phyloP scores from a whole-genome alignment of 805 yeast species.

The Huiozyma sinensis region DNA sequence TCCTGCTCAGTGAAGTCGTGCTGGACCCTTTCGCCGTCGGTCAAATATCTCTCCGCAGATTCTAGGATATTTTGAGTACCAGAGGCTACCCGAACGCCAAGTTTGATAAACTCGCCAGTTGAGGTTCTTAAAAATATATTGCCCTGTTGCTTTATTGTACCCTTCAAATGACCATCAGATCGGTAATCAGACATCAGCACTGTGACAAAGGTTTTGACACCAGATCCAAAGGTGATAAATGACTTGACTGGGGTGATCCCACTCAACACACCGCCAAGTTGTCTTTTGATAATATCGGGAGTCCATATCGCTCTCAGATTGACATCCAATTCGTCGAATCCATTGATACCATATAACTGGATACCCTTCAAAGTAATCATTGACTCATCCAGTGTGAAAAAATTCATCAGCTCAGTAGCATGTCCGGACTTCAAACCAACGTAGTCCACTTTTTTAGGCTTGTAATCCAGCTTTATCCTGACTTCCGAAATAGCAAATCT shows the following conservation, averaged over 20 bases:
- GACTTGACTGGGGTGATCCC: slow-evolving; percentile 80
- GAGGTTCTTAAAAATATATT: slow-evolving; percentile 64
- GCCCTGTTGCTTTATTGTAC: slow-evolving; percentile 70
- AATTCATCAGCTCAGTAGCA: slow-evolving; percentile 71
- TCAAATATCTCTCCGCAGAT: slow-evolving; percentile 65
- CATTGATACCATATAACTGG: slow-evolving; percentile 64
- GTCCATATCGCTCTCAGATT: slow-evolving; percentile 66
- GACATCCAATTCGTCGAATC: slow-evolving; percentile 49
- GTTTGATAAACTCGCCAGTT: slow-evolving; percentile 64
- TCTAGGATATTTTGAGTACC: slow-evolving; percentile 81
- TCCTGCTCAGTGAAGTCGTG: neutral
- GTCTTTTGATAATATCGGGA: slow-evolving; percentile 78
- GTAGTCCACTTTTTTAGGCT: slow-evolving; percentile 82
- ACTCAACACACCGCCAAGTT: slow-evolving; percentile 66
- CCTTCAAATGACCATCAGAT: slow-evolving; percentile 57
- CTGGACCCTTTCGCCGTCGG: slow-evolving; percentile 40
- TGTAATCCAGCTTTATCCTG: slow-evolving; percentile 69
- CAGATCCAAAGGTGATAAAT: slow-evolving; percentile 65
- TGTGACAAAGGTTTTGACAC: slow-evolving; percentile 60
- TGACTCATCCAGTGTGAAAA: slow-evolving; percentile 83
- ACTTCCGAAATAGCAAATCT: slow-evolving; percentile 52
- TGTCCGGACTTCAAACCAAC: slow-evolving; percentile 80
- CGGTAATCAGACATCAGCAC: slow-evolving; percentile 67
- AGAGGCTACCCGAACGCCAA: slow-evolving; percentile 77
- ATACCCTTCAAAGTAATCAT: slow-evolving; percentile 52